Evolutionary conservation across 768 basidiomycete species (phyloP), one percentile per base, ranked within the genome.

Genomic region (Auriscalpium vulgare): DNA sequence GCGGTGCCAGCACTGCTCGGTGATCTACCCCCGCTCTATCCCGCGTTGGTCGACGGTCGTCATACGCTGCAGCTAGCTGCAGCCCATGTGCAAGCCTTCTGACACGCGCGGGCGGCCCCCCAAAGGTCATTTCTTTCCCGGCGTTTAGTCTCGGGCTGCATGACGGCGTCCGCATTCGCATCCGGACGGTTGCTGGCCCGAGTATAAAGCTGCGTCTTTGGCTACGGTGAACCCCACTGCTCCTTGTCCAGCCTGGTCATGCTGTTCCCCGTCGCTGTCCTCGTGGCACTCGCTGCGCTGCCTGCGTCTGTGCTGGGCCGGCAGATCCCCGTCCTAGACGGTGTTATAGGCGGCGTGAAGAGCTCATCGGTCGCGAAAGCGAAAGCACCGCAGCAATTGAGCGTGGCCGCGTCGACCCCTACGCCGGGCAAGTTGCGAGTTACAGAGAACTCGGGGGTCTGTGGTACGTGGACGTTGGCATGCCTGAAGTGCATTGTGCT

Each of bases 381-480:
- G 16, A 48, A 29, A 19, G 3, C 8, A 11, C 13, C 11, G 6
- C 13, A 13, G 11, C 47, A 6, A 3, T 11, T 16, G 47, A 13
- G 5, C 11, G n/a, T 48, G 16, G n/a, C 21, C 13, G 43, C 52
- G 52, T 43, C 52, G 10, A 21, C 60, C 1, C 59, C 61, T 10
- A 66, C 67, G 7, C 77, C 80, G 8, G 80, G 80, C 34, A 71
- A 75, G 59, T 73, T 84, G 36, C 77, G 83, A 8, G 72, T 80
- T 13, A 73, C 75, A 2, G 79, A 84, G 61, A 84, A 85, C 60
- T 82, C 82, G 7, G 81, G 82, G 10, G 65, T 85, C 37, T 85
- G 84, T 66, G 80, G 80, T 80, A 59, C 46, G 66, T 57, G 35
- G 21, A 2, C 40, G 38, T 13, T 16, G 45, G 37, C 43, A 10